A percentile compares a stretch with the other conserved stretches of the same genome.
phyloP scores from a whole-genome alignment of 495 filamentous ascomycete genomes.

The Pyrenula massariospora region DNA sequence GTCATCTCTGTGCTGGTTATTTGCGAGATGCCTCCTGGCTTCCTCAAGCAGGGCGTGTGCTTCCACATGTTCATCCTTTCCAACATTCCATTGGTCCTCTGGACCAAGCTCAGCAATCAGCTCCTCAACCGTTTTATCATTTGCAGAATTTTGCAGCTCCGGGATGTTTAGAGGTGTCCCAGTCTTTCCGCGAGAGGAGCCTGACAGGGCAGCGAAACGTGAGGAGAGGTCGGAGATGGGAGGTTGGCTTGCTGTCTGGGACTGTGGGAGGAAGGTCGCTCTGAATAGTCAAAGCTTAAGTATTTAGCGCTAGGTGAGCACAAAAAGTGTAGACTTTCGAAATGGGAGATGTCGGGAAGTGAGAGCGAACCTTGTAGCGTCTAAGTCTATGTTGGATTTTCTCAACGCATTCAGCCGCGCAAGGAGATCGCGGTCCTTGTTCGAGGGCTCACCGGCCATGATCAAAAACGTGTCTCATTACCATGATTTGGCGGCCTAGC shows the following conservation, averaged over 20 bases:
- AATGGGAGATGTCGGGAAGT: too few species aligned
- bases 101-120: slow-evolving; percentile 21
- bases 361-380: background rate
- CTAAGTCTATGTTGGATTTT: slow-evolving; percentile 15
- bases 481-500: background rate
- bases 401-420: slow-evolving; percentile 25
- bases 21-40: slow-evolving; percentile 8
- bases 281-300: too few species aligned
- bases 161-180: background rate
- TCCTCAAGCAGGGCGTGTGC: slow-evolving; percentile 17
- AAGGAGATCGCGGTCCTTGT: slow-evolving; percentile 18
- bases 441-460: slow-evolving; percentile 11
- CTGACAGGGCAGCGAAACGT: slow-evolving; percentile 16
- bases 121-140: slow-evolving; percentile 20
- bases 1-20: background rate
- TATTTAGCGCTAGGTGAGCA: too few species aligned
- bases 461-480: background rate
- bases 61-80: slow-evolving; percentile 15
- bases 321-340: too few species aligned
- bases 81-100: slow-evolving; percentile 18
- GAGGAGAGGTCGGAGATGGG: slow-evolving; percentile 16
- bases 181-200: background rate
- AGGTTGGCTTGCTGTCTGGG: slow-evolving; percentile 3
- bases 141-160: slow-evolving; percentile 4
- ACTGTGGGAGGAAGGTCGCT: slow-evolving; percentile 1